Base-by-base conservation (phyloP, 129 eudicot species). In the Erigeron canadensis region DNA sequence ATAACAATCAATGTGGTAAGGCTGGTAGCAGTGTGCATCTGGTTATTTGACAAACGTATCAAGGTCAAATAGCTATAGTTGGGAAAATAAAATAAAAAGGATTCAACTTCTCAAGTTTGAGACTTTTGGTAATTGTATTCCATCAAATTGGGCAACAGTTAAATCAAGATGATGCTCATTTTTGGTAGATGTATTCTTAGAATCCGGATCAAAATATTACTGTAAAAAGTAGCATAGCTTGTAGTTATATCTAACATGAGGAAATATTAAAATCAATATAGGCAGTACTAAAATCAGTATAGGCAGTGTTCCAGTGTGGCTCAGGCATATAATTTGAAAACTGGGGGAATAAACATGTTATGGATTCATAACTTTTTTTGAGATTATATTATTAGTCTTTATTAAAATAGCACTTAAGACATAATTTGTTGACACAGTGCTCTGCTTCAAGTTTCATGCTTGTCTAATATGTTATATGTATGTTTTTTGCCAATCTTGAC, bases 401-500 rank as follows among this genome's bases (percentile, higher is more conserved):
- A 45, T 38, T 8, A 53, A 53, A 69, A 5, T 53, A 69, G 37
- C 47, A 54, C 71, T 53, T 41, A 53, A 38, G 57, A 46, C 41
- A 47, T 67, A 11, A 39, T 47, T 42, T 40, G 1, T 34, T 8
- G 9, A 16, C 64, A 10, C 47, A 75, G 67, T 16, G 59, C 34
- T 50, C 9, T 65, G 73, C 57, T 54, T 43, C 42, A 11, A 22
- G 5, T 61, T 41, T 58, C 37, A 58, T 78, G 77, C 54, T 39
- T 10, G 11, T 75, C 34, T 34, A n/a, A n/a, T n/a, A n/a, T n/a
- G n/a, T 75, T 60, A 45, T 22, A 47, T 40, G 45, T 43, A 42
- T 54, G 23, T 53, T 53, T 40, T 55, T 60, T 58, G 75, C 73
- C 46, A 16, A 67, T 80, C 11, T 47, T 41, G 68, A 28, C 53